Evolutionary conservation across 768 basidiomycete genomes (phyloP).

Genomic region (Auriculariales sp.): DNA sequence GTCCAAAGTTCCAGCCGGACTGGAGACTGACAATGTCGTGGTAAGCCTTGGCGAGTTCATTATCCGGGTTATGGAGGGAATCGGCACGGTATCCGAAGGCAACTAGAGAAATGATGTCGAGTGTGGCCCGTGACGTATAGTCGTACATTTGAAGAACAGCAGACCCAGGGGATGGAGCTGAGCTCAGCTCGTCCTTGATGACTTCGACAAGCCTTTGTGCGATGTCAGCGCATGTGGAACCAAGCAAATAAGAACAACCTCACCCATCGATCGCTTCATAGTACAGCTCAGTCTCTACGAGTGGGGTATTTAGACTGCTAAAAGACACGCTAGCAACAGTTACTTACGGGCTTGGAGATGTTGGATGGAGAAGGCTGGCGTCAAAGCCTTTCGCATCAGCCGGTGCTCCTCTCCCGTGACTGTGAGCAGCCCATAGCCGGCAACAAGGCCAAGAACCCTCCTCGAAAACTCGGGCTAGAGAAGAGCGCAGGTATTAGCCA

Average conservation of each 20-base stretch:
- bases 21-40: slow-evolving; percentile 27
- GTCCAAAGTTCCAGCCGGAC: slow-evolving; percentile 23
- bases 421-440: slow-evolving; percentile 31
- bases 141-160: slow-evolving; percentile 24
- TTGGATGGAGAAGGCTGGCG: slow-evolving; percentile 34
- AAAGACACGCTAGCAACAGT: too few relatives aligned
- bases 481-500: too few relatives aligned
- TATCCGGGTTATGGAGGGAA: slow-evolving; percentile 29
- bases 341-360: slow-evolving; percentile 24
- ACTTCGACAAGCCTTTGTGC: slow-evolving; percentile 22
- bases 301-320: too few relatives aligned
- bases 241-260: slow-evolving; percentile 4
- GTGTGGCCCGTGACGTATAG: slow-evolving; percentile 36
- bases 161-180: too few relatives aligned
- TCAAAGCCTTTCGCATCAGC: slow-evolving; percentile 36
- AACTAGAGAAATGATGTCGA: slow-evolving; percentile 37
- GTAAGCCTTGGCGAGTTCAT: slow-evolving; percentile 33
- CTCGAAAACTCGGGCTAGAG: slow-evolving; percentile 30
- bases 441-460: slow-evolving; percentile 22
- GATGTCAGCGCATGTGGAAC: background rate
- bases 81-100: slow-evolving; percentile 34
- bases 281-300: slow-evolving; percentile 30
- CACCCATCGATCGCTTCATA: slow-evolving; percentile 31
- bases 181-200: too few relatives aligned
- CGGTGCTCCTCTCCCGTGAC: slow-evolving; percentile 36